Evolutionary conservation across 257 asterid species (phyloP), one percentile per base, ranked within the genome.

Genomic region (Rauvolfia tetraphylla): DNA sequence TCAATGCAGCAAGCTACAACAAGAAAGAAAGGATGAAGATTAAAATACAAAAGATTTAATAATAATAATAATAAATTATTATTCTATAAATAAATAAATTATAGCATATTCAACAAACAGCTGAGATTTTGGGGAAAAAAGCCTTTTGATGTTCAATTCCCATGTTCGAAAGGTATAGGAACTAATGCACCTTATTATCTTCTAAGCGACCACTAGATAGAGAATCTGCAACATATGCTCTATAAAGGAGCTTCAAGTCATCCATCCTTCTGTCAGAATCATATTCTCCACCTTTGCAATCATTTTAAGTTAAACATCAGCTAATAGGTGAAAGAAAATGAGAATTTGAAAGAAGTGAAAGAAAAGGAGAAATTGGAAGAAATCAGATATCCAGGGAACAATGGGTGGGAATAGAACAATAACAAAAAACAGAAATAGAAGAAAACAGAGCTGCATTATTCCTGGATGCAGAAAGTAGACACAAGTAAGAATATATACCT

Each of bases 141-240:
- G 13, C 1, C 23, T 17, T n/a, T 69, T 42, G 23, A 3, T 22
- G 25, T 33, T 27, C 74, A 22, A 46, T 27, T 18, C 5, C 48
- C 71, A 7, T 29, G 27, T 68, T 48, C 38, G 62, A 34, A 67
- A 49, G 75, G 77, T 42, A 53, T 44, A 67, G 58, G 58, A 48
- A 53, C 42, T 48, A n/a, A 71, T n/a, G 84, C 80, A 95, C 99
- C 99, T 95, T 95, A 65, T 80, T 82, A 65, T 93, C 96, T 85
- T 91, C 98, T 88, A 95, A 87, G 80, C 87, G 91, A 59, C 97
- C 97, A 75, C 90, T 88, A 74, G 97, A 85, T 79, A 95, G 79
- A 81, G 96, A 91, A 83, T 95, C 90, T 18, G 89, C 71, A 75
- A 89, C 78, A 85, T 89, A 95, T 36, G 93, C 88, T 82, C 86